Base-by-base conservation (phyloP, 371 early-diverging fungal genomes). In the Circinella umbellata region DNA sequence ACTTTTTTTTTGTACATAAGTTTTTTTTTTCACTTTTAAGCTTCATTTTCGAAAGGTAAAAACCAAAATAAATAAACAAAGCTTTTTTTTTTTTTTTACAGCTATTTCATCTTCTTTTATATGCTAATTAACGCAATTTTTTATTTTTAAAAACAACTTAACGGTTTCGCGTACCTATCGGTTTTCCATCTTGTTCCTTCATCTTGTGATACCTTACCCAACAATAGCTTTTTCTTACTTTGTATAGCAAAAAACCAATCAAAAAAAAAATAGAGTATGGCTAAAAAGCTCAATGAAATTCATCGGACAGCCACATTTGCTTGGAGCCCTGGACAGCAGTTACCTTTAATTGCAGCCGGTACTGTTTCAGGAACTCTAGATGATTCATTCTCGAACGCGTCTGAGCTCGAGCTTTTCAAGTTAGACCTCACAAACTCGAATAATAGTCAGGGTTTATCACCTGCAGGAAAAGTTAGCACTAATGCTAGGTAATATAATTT, bases 321-420 rank as follows among this genome's bases (percentile, higher is more conserved):
- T 36, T 95, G 95, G 95, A 87, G 92, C 63, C 93, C 95, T 54
- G 88, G 88, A 37, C 92, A 91, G 73, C 87, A 90, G 57, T 68
- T 86, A 34, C 86, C 92, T 38, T 78, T 91, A 63, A 84, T 99
- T 66, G 98, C 97, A n/a, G 86, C 92, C 15, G 99, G 97, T 66
- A 96, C 97, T 36, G 96, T 95, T 39, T 95, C 98, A 10, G 99
- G 99, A 35, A 97, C 99, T 37, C 86, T 99, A 66, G 98, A 98
- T 83, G 97, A 95, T 59, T 91, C 94, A 17, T 99, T 99, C 76
- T 94, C 93, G 63, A 95, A 93, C 80, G 88, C 91, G 59, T 91
- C 98, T 6, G 92, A 93, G 76, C 89, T 99, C 49, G 97, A 98
- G 79, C 80, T 99, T 54, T 96, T 94, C 76, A 88, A 90, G 69